Conservation (phyloP, 169 alveolate genomes). For the Eimeria sp. region DNA sequence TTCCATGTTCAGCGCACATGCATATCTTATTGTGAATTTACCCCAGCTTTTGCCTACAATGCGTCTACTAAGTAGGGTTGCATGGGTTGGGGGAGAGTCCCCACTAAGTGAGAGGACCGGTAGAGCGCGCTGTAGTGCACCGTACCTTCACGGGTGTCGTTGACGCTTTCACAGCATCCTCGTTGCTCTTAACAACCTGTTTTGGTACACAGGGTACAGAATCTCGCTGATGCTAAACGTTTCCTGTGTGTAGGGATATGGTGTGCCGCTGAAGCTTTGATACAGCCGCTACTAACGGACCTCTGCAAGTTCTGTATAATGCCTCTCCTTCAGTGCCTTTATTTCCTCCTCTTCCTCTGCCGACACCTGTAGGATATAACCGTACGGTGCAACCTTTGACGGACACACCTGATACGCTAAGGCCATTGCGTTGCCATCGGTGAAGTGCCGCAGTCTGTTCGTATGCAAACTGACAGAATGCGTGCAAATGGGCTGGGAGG, state of each 20-base stretch:
- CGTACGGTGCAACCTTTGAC: neutral
- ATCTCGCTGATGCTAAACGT: neutral
- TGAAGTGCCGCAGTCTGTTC: neutral
- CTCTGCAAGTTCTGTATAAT: slow-evolving; percentile 56
- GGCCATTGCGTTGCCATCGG: neutral
- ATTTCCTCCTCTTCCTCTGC: slow-evolving; percentile 43
- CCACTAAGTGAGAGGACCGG: neutral
- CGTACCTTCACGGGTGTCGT: slow-evolving; percentile 18
- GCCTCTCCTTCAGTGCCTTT: slow-evolving; percentile 55
- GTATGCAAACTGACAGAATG: neutral
- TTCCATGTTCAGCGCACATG: neutral
- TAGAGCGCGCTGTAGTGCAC: neutral
- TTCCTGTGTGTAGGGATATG: neutral
- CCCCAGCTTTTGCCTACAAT: neutral
- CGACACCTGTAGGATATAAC: neutral
- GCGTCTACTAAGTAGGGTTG: neutral
- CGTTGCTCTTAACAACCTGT: slow-evolving; percentile 24
- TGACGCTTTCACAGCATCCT: neutral
- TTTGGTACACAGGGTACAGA: neutral
- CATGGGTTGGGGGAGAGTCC: neutral
- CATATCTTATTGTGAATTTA: neutral
- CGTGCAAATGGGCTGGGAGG: no score
- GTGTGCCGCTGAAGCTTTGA: neutral
- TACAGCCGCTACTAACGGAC: neutral
- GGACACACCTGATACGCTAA: neutral